Conservation (phyloP, 2,329 filamentous ascomycete genomes). For the Pseudodiploospora longispora region DNA sequence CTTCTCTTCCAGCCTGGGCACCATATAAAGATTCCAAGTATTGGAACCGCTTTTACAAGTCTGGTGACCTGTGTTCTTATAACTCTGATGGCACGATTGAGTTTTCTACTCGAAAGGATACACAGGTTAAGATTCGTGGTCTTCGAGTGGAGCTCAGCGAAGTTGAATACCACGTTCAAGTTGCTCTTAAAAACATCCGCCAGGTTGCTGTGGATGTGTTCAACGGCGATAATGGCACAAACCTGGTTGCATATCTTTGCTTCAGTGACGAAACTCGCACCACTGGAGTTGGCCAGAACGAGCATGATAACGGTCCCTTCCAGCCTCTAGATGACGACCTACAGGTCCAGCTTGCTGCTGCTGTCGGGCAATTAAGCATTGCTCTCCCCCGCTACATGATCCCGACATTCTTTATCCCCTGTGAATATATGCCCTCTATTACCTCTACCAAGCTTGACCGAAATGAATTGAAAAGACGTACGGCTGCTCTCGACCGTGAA, state of each 20-base stretch:
- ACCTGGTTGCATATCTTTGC: slow-evolving; percentile 4
- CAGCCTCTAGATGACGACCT: background rate
- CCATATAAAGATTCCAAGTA: too few species aligned
- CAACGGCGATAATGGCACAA: background rate
- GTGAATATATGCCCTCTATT: slow-evolving; percentile 5
- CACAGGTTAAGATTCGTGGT: too few species aligned
- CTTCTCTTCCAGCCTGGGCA: too few species aligned
- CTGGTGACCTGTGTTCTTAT: slow-evolving; percentile 1
- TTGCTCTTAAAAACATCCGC: background rate
- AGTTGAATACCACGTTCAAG: slow-evolving; percentile 6
- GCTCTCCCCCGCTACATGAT: slow-evolving; percentile 3
- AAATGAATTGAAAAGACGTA: slow-evolving; percentile 5
- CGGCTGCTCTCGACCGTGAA: background rate
- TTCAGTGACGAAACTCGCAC: slow-evolving; percentile 1
- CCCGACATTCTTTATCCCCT: slow-evolving; percentile 2
- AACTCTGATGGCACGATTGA: too few species aligned
- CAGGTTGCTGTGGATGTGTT: slow-evolving; percentile 6
- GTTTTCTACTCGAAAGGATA: too few species aligned
- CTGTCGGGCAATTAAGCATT: background rate
- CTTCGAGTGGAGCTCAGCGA: background rate
- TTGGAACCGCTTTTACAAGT: too few species aligned
- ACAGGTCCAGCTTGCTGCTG: background rate
- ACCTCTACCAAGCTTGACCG: background rate
- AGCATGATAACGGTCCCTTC: background rate
- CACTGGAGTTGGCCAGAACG: background rate